A percentile compares a stretch with the other conserved stretches of the same genome.
Conservation (phyloP, 306 rosid genomes). For the Rubus parviflorus region DNA sequence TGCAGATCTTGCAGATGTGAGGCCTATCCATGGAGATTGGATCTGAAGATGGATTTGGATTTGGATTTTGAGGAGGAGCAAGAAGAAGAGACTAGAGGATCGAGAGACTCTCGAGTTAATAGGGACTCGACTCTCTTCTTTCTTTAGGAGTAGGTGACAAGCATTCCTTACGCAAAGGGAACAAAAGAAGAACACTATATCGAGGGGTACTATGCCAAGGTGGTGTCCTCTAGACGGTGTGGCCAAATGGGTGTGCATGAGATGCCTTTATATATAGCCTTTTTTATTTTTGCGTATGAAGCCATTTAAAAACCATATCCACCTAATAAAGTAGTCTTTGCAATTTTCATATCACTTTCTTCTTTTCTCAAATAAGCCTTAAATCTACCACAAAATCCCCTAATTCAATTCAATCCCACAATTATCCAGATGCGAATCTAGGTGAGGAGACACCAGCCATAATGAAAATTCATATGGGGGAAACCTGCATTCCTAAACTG, state of each 20-base stretch:
- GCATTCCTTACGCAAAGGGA: conserved; percentile 34
- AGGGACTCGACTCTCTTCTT: background rate
- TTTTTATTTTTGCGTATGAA: background rate
- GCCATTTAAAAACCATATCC: conserved; percentile 1
- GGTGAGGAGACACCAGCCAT: background rate
- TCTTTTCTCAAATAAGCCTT: background rate
- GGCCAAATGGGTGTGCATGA: conserved; percentile 5
- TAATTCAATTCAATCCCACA: background rate
- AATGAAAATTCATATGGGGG: background rate
- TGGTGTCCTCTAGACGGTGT: conserved; percentile 3
- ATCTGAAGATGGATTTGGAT: background rate
- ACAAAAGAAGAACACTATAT: conserved; percentile 27
- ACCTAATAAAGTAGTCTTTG: background rate
- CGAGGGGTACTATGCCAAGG: background rate
- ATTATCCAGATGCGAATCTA: conserved; percentile 1
- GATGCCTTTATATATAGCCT: background rate
- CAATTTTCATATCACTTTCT: background rate
- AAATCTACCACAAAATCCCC: conserved; percentile 6
- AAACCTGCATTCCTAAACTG: conserved; percentile 10
- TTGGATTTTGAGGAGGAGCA: background rate
- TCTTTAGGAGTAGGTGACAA: conserved; percentile 31
- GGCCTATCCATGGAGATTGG: conserved; percentile 41
- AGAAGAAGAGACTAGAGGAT: background rate
- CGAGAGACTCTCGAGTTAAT: background rate
- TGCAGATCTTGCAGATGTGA: conserved; percentile 47